Conservation (phyloP, 1,284 basidiomycete species). For the Leccinum griseonigrum region DNA sequence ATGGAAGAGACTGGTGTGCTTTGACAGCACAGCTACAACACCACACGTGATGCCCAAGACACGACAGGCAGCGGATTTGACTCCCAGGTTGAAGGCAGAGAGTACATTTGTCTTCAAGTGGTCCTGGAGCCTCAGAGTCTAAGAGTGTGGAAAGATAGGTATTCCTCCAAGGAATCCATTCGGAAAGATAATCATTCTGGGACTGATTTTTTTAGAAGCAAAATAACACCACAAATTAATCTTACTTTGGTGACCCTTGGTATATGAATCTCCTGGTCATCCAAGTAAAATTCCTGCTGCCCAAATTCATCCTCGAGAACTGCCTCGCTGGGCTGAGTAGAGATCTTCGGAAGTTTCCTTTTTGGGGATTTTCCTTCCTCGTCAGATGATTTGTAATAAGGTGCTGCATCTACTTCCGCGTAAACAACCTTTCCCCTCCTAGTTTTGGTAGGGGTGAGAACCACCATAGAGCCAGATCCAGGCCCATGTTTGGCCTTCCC, state of each 20-base stretch:
- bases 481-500: neutral
- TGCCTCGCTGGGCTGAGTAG: neutral
- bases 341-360: neutral
- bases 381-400: neutral
- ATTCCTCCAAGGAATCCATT: neutral
- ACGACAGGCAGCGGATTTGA: neutral
- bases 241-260: no score
- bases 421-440: neutral
- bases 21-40: neutral
- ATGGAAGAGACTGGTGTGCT: constrained; percentile 2
- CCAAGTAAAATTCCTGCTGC: no score
- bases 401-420: neutral
- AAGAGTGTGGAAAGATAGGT: neutral
- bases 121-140: neutral
- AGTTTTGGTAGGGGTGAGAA: neutral
- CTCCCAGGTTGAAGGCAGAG: neutral
- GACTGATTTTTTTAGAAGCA: neutral
- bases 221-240: no score
- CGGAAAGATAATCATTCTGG: neutral
- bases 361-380: neutral
- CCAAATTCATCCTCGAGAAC: no score
- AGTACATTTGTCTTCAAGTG: neutral
- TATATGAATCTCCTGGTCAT: no score
- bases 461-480: neutral
- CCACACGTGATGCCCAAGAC: constrained; percentile 2